Conservation (phyloP, 768 basidiomycete species). For the Mycena leptocephala region DNA sequence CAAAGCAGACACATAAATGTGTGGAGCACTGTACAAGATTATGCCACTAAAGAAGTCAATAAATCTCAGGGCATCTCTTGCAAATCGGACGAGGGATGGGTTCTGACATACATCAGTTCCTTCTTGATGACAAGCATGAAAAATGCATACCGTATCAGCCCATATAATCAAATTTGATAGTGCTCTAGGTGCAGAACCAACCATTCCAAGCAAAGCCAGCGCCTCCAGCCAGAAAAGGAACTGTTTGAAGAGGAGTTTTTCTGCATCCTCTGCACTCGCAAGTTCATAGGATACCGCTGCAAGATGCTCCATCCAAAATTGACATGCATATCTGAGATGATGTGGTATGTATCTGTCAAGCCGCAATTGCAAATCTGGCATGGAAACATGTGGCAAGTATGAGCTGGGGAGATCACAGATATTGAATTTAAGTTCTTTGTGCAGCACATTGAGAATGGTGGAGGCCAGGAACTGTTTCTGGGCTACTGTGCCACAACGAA, state of each 20-base stretch:
- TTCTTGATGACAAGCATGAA: neutral
- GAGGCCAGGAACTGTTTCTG: neutral
- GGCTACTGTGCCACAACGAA: neutral
- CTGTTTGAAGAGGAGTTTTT: neutral
- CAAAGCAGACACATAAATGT: neutral
- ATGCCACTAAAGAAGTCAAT: neutral
- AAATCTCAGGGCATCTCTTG: neutral
- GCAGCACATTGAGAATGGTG: neutral
- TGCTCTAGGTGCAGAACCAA: neutral
- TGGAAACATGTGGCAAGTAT: neutral
- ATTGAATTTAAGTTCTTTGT: neutral
- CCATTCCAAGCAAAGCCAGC: neutral
- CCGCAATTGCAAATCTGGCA: neutral
- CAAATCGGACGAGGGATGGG: neutral
- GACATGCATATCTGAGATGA: neutral
- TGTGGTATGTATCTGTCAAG: neutral
- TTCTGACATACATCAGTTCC: neutral
- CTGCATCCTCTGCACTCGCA: neutral
- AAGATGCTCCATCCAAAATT: neutral
- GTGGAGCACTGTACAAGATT: neutral
- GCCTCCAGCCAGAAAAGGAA: constrained; percentile 1
- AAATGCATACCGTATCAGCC: neutral
- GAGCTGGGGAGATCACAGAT: neutral
- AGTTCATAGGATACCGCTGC: neutral
- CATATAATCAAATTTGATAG: neutral